Percentiles rank a stretch among this genome's conserved stretches.
phyloP scores from a whole-genome alignment of 106 monocot genomes.

The Apostasia ramifera region DNA sequence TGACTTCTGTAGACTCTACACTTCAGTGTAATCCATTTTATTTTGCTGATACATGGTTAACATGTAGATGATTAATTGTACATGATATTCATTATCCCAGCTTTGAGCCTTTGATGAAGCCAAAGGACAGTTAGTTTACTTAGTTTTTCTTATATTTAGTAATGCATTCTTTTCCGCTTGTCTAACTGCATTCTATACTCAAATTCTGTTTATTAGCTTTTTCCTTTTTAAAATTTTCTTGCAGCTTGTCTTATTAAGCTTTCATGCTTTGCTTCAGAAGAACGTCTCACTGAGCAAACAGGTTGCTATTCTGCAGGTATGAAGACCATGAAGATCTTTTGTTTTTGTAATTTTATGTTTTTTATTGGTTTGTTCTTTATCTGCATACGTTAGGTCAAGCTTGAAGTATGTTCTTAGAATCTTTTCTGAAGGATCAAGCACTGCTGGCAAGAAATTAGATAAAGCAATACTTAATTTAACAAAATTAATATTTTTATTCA shows the following conservation, averaged over 20 bases:
- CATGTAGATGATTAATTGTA: too few relatives aligned
- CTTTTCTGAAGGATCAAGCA: too few relatives aligned
- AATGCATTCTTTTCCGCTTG: neutral
- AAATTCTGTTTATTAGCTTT: neutral
- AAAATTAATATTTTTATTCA: neutral
- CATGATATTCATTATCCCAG: too few relatives aligned
- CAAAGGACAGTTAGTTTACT: neutral
- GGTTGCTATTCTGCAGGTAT: constrained; percentile 37
- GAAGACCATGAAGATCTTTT: neutral
- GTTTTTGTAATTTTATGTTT: neutral
- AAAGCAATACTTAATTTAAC: too few relatives aligned
- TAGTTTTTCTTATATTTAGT: neutral
- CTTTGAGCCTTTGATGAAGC: neutral
- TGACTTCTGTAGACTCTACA: too few relatives aligned
- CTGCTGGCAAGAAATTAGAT: too few relatives aligned
- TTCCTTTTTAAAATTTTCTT: constrained; percentile 6
- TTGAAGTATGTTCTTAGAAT: too few relatives aligned
- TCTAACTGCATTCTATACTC: neutral
- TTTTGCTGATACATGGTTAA: too few relatives aligned
- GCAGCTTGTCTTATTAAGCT: constrained; percentile 18
- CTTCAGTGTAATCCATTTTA: too few relatives aligned
- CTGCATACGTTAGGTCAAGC: too few relatives aligned
- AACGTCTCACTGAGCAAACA: constrained; percentile 39
- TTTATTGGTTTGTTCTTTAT: too few relatives aligned
- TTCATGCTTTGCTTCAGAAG: constrained; percentile 44